Evolutionary conservation across 768 basidiomycete genomes (phyloP), one percentile per base, ranked within the genome.

Genomic region (Coprinellus micaceus): DNA sequence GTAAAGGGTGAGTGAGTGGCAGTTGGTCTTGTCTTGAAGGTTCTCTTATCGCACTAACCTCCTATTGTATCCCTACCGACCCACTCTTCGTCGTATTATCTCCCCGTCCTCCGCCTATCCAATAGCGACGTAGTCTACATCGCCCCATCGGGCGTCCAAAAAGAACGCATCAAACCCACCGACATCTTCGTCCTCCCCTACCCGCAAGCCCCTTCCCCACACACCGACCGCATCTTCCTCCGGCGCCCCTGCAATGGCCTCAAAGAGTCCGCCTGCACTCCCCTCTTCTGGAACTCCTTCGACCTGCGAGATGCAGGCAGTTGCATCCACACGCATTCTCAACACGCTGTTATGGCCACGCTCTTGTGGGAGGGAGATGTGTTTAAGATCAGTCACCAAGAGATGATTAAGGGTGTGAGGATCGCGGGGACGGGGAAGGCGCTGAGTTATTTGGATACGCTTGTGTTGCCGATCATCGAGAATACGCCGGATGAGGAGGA

Each of bases 401-500:
- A 82, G 84, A 94, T 94, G 93, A 95, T 94, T 67, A 95, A 95
- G 68, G 93, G 92, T 22, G 82, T 95, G 43, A 81, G 91, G 10
- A 66, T 84, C 15, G 88, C 82, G 4, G 92, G 93, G 11, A 84
- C 78, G n/a, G 90, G 89, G 1, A 69, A 73, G n/a, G 81, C 90
- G 0, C 66, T 93, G 59, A 86, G 88, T 1, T 94, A 92, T 69
- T 82, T 92, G 52, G 91, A 95, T 69, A 94, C 89, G 3, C 79
- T 94, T 9, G 84, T 83, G 51, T 74, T 95, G 2, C 93, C 92
- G 0, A 94, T 95, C 65, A 95, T 94, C 58, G 88, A 91, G 62
- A 95, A 94, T 64, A 95, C 93, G 1, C 92, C 92, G 4, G 79
- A 89, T 57, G 93, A 95, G 67, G 92, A 94, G 67, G 92, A 94